Evolutionary conservation across 2,329 filamentous ascomycete genomes (phyloP), one percentile per base, ranked within the genome.

Genomic region (Fusarium ambrosium): DNA sequence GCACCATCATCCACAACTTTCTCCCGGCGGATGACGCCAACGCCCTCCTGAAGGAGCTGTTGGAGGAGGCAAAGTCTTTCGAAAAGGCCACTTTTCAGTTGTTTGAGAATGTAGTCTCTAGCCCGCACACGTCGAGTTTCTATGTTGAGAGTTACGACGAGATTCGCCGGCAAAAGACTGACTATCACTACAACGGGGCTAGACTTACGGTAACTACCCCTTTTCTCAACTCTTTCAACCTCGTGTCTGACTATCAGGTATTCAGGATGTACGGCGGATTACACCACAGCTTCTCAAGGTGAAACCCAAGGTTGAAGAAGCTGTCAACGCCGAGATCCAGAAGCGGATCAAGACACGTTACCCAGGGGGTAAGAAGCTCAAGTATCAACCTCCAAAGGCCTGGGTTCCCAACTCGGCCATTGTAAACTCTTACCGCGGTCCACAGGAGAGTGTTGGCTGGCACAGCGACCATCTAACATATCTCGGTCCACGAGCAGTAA

Each of bases 391-490:
- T 0, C 89, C 94, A 0, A 82, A 89, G 0, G 84, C 88, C 1
- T 98, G 96, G 95, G 86, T 86, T 10, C 94, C 96, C 11, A 98
- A 98, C 80, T 94, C 95, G 0, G 95, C 95, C 0, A 96, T 98
- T 79, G 95, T 97, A 18, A 99, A 99, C 82, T 97, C 95, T 85
- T 99, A 99, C 82, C 87, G 92, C 77, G 95, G 95, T 0, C 92
- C 91, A 0, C 87, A 91, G 13, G 91, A 98, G 84, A 94, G 88
- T 70, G 95, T 98, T 1, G 97, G 97, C 36, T 98, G 94, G 84
- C 97, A 99, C 83, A 92, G 93, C 39, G 97, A 99, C 80, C 94
- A 98, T 78, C 87, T 98, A 18, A 98, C 96, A 0, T 98, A 98
- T 79, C 89, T 98, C 1, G 97, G 97, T 0, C 97, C 97, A 0